These are phyloP conservation scores for Nicotiana attenuata DNA, from an alignment of 257 asterid species.

Conservation along the genomic window DNA sequence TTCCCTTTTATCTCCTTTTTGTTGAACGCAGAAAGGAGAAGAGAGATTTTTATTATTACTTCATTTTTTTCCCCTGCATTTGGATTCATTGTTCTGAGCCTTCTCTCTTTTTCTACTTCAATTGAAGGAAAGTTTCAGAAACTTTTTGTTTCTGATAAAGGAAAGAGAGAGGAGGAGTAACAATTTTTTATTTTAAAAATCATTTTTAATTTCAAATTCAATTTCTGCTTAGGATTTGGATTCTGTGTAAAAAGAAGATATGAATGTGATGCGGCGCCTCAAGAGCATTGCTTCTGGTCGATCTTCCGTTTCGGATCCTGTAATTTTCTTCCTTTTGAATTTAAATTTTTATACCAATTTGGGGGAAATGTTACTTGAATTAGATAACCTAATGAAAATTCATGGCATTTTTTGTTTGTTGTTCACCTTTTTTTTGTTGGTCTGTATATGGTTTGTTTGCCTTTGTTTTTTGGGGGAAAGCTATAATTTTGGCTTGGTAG, in stretches of 20 bases:
- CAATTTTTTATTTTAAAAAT: background rate
- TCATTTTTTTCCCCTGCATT: background rate
- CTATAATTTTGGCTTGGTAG: background rate
- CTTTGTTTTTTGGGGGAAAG: too few relatives aligned
- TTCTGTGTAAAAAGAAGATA: constrained; percentile 12
- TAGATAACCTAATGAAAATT: background rate
- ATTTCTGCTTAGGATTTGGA: background rate
- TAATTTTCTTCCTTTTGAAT: constrained; percentile 26
- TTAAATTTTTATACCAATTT: background rate
- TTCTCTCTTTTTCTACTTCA: background rate
- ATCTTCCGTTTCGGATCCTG: constrained; percentile 92
- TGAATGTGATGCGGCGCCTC: constrained; percentile 95
- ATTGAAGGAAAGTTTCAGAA: background rate
- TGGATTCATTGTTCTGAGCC: constrained; percentile 7
- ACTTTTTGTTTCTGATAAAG: background rate
- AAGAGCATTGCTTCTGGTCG: constrained; percentile 99
- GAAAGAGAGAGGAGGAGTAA: background rate
- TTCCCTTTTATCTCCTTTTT: background rate
- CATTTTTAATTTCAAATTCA: background rate
- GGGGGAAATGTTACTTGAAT: too few relatives aligned
- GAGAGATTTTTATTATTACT: background rate
- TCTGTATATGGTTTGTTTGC: background rate
- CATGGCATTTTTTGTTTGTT: background rate
- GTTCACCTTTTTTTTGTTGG: background rate
- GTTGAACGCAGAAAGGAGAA: constrained; percentile 5